These are phyloP conservation scores for Alternaria longipes DNA, from an alignment of 2,329 filamentous ascomycete genomes.

Conservation along the genomic window DNA sequence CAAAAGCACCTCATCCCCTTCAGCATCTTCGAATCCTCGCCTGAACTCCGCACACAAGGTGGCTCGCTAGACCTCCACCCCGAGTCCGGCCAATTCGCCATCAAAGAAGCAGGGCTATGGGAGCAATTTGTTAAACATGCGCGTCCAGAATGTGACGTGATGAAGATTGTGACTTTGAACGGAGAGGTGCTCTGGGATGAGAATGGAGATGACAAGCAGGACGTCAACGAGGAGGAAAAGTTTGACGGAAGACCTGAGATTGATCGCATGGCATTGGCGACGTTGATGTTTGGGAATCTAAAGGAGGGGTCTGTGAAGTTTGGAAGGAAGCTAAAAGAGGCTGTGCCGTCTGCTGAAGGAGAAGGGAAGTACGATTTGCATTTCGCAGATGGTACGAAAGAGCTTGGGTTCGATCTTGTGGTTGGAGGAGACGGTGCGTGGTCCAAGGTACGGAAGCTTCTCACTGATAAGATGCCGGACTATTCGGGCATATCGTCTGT, in stretches of 20 bases:
- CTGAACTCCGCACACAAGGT: conserved; percentile 47
- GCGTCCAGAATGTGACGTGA: conserved; percentile 62
- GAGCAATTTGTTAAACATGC: conserved; percentile 61
- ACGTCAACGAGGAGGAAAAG: conserved; percentile 47
- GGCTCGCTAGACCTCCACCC: conserved; percentile 63
- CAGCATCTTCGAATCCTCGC: conserved; percentile 58
- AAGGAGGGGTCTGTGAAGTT: conserved; percentile 50
- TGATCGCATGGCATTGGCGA: conserved; percentile 53
- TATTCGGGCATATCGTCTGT: conserved; percentile 60
- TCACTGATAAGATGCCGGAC: conserved; percentile 51
- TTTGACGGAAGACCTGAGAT: conserved; percentile 57
- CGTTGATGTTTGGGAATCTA: conserved; percentile 57
- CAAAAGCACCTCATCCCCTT: conserved; percentile 57
- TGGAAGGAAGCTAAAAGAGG: conserved; percentile 47
- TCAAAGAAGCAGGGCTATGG: conserved; percentile 61
- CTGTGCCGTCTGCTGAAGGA: conserved; percentile 32
- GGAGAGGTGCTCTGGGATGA: conserved; percentile 45
- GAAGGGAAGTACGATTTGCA: conserved; percentile 32
- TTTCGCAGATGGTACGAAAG: conserved; percentile 44
- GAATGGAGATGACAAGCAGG: conserved; percentile 45
- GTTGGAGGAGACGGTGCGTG: conserved; percentile 60
- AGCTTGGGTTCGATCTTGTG: conserved; percentile 55
- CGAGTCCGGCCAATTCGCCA: conserved; percentile 60
- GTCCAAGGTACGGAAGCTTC: conserved; percentile 49
- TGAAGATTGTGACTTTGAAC: conserved; percentile 57